Conservation (phyloP, 1,139 yeast genomes). For the Wickerhamomyces sp. region DNA sequence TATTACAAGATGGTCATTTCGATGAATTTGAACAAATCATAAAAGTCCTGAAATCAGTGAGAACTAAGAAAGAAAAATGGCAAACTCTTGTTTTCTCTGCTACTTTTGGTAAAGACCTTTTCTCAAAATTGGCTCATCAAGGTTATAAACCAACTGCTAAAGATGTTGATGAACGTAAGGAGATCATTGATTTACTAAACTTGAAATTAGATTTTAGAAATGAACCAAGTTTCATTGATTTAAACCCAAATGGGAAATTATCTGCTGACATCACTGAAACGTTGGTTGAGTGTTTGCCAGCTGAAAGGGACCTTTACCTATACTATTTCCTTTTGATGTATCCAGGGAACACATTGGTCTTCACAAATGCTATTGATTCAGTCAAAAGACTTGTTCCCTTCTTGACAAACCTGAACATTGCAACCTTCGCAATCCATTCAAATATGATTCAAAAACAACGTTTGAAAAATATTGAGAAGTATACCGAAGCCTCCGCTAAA, state of each 20-base stretch:
- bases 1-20: conserved; percentile 93
- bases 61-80: conserved; percentile 47
- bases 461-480: conserved; percentile 74
- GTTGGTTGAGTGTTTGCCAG: conserved; percentile 83
- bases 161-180: conserved; percentile 45
- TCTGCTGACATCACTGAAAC: conserved; percentile 79
- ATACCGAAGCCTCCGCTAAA: conserved; percentile 48
- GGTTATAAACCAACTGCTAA: conserved; percentile 34
- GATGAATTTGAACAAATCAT: conserved; percentile 85
- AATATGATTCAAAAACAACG: conserved; percentile 95
- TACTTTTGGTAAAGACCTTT: conserved; percentile 80
- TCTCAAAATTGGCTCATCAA: conserved; percentile 58
- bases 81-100: conserved; percentile 94
- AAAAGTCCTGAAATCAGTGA: conserved; percentile 40
- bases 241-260: conserved; percentile 80
- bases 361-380: conserved; percentile 90
- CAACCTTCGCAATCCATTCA: conserved; percentile 83
- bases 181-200: conserved; percentile 50
- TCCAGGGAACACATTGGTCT: conserved; percentile 86
- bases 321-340: conserved; percentile 84
- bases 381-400: conserved; percentile 82
- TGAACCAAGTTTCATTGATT: conserved; percentile 67
- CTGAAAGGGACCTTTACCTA: conserved; percentile 83
- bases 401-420: conserved; percentile 61
- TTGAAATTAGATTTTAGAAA: conserved; percentile 57